phyloP scores from a whole-genome alignment of 768 basidiomycete species.

The Suillus variegatus region DNA sequence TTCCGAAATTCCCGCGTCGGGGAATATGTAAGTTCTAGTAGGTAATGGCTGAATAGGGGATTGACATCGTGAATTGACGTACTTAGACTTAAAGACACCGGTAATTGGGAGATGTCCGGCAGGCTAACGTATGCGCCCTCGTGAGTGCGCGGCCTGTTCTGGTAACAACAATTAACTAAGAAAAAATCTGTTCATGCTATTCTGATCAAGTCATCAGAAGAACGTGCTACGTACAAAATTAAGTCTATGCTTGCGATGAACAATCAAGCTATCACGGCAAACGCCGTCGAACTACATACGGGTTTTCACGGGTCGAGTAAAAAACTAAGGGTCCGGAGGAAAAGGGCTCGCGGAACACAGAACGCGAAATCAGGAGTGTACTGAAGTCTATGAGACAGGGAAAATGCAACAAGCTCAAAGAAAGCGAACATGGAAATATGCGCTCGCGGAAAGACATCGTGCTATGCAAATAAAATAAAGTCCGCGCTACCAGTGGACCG shows the following conservation, averaged over 20 bases:
- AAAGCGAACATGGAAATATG: background rate
- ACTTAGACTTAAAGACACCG: background rate
- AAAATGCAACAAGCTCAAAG: background rate
- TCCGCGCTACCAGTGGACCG: background rate
- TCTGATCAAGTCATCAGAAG: background rate
- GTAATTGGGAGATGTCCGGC: background rate
- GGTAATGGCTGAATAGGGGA: background rate
- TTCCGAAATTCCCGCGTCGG: background rate
- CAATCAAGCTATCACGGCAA: background rate
- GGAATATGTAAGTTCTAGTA: conserved; percentile 5
- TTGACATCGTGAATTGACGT: background rate
- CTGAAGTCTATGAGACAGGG: background rate
- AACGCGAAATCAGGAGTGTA: background rate
- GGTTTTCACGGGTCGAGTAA: background rate
- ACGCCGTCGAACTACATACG: background rate
- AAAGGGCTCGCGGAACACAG: background rate
- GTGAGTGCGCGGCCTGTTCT: background rate
- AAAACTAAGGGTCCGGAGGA: background rate
- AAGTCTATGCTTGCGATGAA: background rate
- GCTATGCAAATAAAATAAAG: background rate
- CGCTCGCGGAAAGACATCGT: background rate
- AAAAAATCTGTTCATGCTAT: background rate
- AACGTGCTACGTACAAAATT: background rate
- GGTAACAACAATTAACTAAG: background rate
- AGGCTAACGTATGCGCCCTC: background rate